phyloP scores from a whole-genome alignment of 768 basidiomycete species.

The Mycena filopes region DNA sequence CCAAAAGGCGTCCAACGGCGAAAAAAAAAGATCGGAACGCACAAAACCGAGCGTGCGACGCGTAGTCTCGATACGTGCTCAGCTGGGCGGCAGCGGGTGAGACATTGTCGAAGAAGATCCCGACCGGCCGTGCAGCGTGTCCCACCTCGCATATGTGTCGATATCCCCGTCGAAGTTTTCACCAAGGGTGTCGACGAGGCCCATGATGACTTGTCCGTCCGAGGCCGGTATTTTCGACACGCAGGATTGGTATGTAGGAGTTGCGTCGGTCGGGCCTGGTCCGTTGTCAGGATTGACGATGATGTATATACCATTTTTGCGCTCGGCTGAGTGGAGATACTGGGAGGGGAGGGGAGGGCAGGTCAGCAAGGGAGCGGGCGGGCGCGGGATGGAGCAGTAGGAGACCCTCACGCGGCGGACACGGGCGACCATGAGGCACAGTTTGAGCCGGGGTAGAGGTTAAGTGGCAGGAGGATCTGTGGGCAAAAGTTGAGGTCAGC shows the following conservation, averaged over 20 bases:
- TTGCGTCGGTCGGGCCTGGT: conserved; percentile 13
- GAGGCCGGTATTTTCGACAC: background rate
- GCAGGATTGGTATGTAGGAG: conserved; percentile 7
- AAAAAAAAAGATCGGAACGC: background rate
- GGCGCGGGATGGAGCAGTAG: background rate
- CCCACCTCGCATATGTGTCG: conserved; percentile 28
- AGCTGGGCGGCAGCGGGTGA: background rate
- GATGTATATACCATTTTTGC: conserved; percentile 7
- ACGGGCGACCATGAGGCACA: conserved; percentile 27
- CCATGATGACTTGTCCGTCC: conserved; percentile 12
- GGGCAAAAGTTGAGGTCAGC: background rate
- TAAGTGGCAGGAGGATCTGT: conserved; percentile 23
- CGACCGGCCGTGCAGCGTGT: conserved; percentile 12
- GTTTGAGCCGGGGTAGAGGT: conserved; percentile 14
- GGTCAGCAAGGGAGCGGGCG: background rate
- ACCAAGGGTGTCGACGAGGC: conserved; percentile 5
- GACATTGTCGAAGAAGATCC: conserved; percentile 24
- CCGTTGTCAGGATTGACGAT: conserved; percentile 21
- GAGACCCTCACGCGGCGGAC: conserved; percentile 5
- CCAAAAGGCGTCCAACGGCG: background rate
- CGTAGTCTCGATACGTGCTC: conserved; percentile 14
- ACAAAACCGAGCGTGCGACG: conserved; percentile 26
- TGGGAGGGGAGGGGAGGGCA: background rate
- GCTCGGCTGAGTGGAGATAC: conserved; percentile 14
- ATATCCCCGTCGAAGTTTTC: conserved; percentile 8